Percentiles rank a stretch among this genome's conserved stretches.
These are phyloP conservation scores for Clausena lansium DNA, from an alignment of 345 rosid genomes.

Conservation along the genomic window DNA sequence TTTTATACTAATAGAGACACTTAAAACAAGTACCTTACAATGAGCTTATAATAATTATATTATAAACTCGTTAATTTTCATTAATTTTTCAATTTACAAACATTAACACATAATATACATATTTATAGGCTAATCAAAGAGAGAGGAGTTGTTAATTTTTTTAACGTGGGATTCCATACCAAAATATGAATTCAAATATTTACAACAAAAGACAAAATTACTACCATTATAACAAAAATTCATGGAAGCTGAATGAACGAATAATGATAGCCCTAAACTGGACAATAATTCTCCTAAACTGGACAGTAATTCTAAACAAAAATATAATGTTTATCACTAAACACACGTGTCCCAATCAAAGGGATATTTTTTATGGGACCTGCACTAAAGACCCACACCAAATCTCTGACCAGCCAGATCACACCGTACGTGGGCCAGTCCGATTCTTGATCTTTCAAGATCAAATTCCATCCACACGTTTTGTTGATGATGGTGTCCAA, in stretches of 20 bases:
- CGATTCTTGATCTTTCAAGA: conserved; percentile 71
- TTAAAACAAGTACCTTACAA: no score
- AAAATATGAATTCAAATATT: no score
- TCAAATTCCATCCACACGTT: conserved; percentile 95
- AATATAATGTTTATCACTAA: not conserved
- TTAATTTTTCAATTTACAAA: no score
- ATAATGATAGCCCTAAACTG: not conserved
- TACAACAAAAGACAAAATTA: no score
- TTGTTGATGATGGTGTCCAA: conserved; percentile 93
- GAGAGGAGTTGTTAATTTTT: no score
- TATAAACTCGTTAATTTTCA: no score
- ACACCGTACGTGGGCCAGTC: conserved; percentile 68
- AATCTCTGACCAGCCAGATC: conserved; percentile 75
- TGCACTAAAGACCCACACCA: conserved; percentile 31
- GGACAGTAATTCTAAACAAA: not conserved
- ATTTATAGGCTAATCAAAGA: no score
- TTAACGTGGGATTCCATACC: no score
- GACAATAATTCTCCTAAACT: not conserved
- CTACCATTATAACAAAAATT: not conserved
- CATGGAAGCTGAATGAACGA: not conserved
- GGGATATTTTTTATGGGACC: not conserved
- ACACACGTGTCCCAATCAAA: conserved; percentile 1
- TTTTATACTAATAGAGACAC: no score
- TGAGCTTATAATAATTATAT: no score
- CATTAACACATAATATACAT: no score